Evolutionary conservation across 164 flowering plant species (phyloP).

Genomic region (Platanus orientalis): DNA sequence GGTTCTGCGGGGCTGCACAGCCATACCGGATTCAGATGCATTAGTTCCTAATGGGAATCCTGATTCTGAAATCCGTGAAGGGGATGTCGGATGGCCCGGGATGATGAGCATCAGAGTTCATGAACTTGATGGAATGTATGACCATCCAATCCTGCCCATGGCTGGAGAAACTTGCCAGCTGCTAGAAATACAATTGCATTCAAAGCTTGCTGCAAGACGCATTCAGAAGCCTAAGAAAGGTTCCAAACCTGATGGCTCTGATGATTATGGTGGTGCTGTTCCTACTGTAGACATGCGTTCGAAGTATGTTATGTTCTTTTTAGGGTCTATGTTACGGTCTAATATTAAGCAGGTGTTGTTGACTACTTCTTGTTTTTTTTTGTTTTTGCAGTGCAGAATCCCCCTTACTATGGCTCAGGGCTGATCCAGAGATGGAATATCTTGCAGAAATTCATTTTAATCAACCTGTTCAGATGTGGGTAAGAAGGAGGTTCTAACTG

Average conservation of each 20-base stretch:
- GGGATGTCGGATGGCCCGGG: conserved; percentile 93
- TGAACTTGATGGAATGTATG: conserved; percentile 96
- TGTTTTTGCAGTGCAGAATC: conserved; percentile 63
- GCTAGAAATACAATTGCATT: conserved; percentile 85
- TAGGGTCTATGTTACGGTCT: neutral
- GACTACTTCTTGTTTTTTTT: neutral
- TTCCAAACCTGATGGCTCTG: conserved; percentile 86
- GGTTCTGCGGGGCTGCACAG: conserved; percentile 76
- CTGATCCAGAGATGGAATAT: conserved; percentile 97
- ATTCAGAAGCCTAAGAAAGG: conserved; percentile 81
- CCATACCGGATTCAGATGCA: conserved; percentile 33
- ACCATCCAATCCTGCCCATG: conserved; percentile 91
- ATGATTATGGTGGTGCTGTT: conserved; percentile 74
- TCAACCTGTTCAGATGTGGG: conserved; percentile 99
- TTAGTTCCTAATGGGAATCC: conserved; percentile 34
- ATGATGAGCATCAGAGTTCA: conserved; percentile 95
- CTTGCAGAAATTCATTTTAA: conserved; percentile 87
- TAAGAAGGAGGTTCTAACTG: conserved; percentile 32
- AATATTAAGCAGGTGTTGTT: neutral
- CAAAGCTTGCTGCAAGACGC: conserved; percentile 80
- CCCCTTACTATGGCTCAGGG: conserved; percentile 89
- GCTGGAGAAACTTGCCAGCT: conserved; percentile 91
- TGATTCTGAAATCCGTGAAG: conserved; percentile 62
- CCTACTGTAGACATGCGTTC: conserved; percentile 55
- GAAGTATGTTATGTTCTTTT: conserved; percentile 35